Evolutionary conservation across 768 basidiomycete species (phyloP), one percentile per base, ranked within the genome.

Genomic region (Russula lepida): DNA sequence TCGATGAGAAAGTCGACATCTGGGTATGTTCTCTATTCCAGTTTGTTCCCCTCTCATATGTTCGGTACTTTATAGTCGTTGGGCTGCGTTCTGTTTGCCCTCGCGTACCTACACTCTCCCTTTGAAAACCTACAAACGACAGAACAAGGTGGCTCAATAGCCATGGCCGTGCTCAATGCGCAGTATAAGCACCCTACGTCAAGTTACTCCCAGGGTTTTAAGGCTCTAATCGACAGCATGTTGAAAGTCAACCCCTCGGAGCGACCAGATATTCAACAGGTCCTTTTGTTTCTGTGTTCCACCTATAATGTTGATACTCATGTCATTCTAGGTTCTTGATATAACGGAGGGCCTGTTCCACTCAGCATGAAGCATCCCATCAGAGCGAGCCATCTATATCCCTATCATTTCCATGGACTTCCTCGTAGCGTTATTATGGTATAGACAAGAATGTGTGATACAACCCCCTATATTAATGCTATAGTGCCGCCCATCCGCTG

Each of bases 1-100:
- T 98, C 8, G 92, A 97, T 67, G 95, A 98, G 75, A 95, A 93
- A 69, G 94, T 97, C 12, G 94, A 97, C 70, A 93, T 97, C 33
- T 97, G 94, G 94, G 93, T 92, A 75, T 59, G 84, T 72, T 27
- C 21, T 15, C 30, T 12, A 35, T 28, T n/a, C 30, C 12, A 37
- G 33, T n/a, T 13, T n/a, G 54, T 28, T 56, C 51, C 30, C 58
- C 33, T 21, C 49, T 32, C 21, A 53, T 8, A 23, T 43, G 23
- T 41, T 46, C n/a, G 39, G 19, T 41, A 39, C 44, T 39, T 48
- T 52, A 15, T 53, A 98, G 95, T 95, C 94, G 2, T 81, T 99
- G 19, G 97, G 97, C 1, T 97, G 95, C 74, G 95, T 94, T 0
- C 79, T 99, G 50, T 99, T 84, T 67, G 94, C 97, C 0, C 82